These are phyloP conservation scores for Termitomyces sp. DNA, from an alignment of 768 basidiomycete genomes.

Conservation along the genomic window DNA sequence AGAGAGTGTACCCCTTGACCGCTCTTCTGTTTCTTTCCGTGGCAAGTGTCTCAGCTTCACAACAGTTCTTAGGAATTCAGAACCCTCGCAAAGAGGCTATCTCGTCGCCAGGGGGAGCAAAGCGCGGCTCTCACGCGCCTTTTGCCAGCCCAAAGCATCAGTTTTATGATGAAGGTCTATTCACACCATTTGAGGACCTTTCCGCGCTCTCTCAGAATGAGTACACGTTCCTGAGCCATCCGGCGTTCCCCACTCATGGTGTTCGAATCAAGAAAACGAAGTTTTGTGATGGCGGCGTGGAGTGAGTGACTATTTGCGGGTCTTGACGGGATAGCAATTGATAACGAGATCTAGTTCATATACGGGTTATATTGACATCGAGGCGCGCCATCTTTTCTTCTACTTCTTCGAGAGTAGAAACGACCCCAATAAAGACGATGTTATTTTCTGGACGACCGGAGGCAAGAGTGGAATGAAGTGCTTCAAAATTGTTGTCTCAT, in stretches of 20 bases:
- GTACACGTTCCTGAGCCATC: slow-evolving; percentile 40
- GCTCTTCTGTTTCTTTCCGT: not conserved
- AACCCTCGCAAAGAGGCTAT: not conserved
- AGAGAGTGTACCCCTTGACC: not conserved
- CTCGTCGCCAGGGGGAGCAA: not conserved
- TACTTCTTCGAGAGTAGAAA: slow-evolving; percentile 75
- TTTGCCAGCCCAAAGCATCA: not conserved
- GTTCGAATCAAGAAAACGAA: slow-evolving; percentile 58
- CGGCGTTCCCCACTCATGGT: slow-evolving; percentile 45
- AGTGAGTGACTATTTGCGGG: slow-evolving; percentile 16
- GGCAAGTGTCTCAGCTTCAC: not conserved
- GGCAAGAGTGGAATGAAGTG: slow-evolving; percentile 22
- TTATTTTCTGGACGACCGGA: slow-evolving; percentile 55
- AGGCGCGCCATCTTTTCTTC: slow-evolving; percentile 65
- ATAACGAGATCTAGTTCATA: slow-evolving; percentile 36
- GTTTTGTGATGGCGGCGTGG: slow-evolving; percentile 60
- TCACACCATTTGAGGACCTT: slow-evolving; percentile 31
- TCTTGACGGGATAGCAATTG: not conserved
- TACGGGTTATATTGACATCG: slow-evolving; percentile 66
- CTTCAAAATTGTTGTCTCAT: not conserved
- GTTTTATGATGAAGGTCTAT: slow-evolving; percentile 26
- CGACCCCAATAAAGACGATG: slow-evolving; percentile 56
- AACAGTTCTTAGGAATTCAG: not conserved
- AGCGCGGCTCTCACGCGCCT: not conserved
- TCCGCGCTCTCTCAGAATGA: slow-evolving; percentile 27